Conservation (phyloP, 371 early-diverging fungal genomes). For the Apophysomyces sp. region DNA sequence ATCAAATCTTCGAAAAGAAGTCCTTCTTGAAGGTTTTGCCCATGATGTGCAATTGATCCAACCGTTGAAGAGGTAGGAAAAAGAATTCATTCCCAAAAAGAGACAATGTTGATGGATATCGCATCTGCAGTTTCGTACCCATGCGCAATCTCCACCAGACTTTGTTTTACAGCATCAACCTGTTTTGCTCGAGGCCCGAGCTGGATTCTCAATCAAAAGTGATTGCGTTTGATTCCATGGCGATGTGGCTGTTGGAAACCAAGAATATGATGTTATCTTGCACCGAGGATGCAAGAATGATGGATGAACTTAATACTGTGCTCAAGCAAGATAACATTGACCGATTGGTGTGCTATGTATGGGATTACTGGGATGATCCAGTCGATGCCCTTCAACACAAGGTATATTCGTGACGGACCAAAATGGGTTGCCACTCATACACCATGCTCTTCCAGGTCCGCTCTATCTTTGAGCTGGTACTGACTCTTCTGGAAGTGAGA, state of each 20-base stretch:
- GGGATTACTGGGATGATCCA: conserved; percentile 85
- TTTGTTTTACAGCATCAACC: conserved; percentile 44
- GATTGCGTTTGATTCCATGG: conserved; percentile 74
- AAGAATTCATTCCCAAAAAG: conserved; percentile 5
- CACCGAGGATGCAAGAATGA: not conserved
- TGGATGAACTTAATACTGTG: conserved; percentile 16
- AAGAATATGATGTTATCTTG: conserved; percentile 23
- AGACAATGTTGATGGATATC: not conserved
- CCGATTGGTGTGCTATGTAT: conserved; percentile 63
- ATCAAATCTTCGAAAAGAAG: conserved; percentile 50
- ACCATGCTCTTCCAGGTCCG: conserved; percentile 28
- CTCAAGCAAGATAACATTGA: conserved; percentile 48
- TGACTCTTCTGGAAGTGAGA: conserved; percentile 53
- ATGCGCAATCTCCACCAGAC: conserved; percentile 40
- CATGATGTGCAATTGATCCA: conserved; percentile 4
- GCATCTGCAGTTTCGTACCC: not conserved
- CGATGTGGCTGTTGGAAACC: conserved; percentile 66
- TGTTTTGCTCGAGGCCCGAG: conserved; percentile 50
- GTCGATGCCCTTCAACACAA: conserved; percentile 76
- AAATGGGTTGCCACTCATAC: not conserved
- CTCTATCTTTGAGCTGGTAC: conserved; percentile 61
- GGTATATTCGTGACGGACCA: conserved; percentile 19
- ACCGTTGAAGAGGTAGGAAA: conserved; percentile 31
- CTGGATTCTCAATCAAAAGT: conserved; percentile 68
- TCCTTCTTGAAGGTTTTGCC: conserved; percentile 36